Evolutionary conservation across 441 rosid species (phyloP).

Genomic region (Pelargonium myrrhifolium): DNA sequence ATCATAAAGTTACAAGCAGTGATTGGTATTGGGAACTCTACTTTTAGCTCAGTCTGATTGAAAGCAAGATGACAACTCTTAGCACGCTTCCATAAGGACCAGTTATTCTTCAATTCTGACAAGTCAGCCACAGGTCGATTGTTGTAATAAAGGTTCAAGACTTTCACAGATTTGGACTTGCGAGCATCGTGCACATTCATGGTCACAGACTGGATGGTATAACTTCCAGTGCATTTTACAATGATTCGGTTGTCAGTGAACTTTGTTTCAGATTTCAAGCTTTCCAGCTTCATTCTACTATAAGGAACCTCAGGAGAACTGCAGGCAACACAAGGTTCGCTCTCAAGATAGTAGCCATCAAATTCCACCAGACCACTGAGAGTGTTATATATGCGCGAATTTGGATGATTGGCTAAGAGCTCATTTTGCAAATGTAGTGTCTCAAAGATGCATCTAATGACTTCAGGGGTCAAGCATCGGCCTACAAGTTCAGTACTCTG

Average conservation of each 20-base stretch:
- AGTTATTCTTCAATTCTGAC: slow-evolving; percentile 97
- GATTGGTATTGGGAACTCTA: slow-evolving; percentile 98
- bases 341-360: slow-evolving; percentile 99
- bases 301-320: slow-evolving; percentile 99
- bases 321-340: slow-evolving; percentile 99
- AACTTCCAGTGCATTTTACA: slow-evolving; percentile 99
- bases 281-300: slow-evolving; percentile 98
- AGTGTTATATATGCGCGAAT: slow-evolving; percentile 95
- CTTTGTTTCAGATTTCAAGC: slow-evolving; percentile 97
- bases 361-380: slow-evolving; percentile 96
- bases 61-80: slow-evolving; percentile 98
- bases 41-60: slow-evolving; percentile 98
- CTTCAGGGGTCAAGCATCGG: slow-evolving; percentile 79
- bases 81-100: slow-evolving; percentile 99
- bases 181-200: slow-evolving; percentile 99
- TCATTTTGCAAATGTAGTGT: slow-evolving; percentile 95
- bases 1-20: slow-evolving; percentile 99
- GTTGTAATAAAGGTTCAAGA: slow-evolving; percentile 92
- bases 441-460: slow-evolving; percentile 80
- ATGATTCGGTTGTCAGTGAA: slow-evolving; percentile 99
- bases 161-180: slow-evolving; percentile 97
- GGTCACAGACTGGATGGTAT: slow-evolving; percentile 92
- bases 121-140: slow-evolving; percentile 97
- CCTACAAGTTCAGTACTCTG: slow-evolving; percentile 67
- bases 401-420: slow-evolving; percentile 99